A percentile compares a stretch with the other conserved stretches of the same genome.
These are phyloP conservation scores for Wallacemonas collosoma DNA, from an alignment of 208 protist species.

Conservation along the genomic window DNA sequence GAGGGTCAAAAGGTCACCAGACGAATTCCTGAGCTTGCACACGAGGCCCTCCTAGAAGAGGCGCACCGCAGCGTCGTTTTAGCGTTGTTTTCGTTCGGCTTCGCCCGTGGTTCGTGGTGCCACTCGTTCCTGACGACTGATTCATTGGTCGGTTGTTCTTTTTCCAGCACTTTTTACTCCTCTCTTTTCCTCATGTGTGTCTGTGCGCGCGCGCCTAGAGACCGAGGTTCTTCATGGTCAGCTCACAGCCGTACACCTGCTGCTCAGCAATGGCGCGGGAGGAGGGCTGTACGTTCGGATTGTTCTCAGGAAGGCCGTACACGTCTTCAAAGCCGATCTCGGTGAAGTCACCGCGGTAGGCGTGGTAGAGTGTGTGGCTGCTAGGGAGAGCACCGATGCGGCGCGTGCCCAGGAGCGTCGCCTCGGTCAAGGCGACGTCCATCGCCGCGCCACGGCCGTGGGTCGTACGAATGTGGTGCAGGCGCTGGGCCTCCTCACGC, in stretches of 20 bases:
- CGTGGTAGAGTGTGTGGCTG: slow-evolving; percentile 81
- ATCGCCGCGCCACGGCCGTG: slow-evolving; percentile 74
- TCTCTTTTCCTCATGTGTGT: neutral
- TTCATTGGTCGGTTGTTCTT: too few relatives aligned
- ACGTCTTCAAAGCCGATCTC: slow-evolving; percentile 67
- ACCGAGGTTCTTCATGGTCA: slow-evolving; percentile 84
- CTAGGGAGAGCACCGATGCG: slow-evolving; percentile 74
- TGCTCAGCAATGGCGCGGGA: slow-evolving; percentile 77
- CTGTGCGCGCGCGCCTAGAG: slow-evolving; percentile 18
- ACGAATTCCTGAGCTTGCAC: too few relatives aligned
- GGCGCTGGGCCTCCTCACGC: slow-evolving; percentile 77
- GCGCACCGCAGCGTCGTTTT: too few relatives aligned
- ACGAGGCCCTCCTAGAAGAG: too few relatives aligned
- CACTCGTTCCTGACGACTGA: too few relatives aligned
- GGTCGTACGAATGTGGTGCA: slow-evolving; percentile 84
- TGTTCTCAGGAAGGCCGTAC: slow-evolving; percentile 80
- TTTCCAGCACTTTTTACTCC: too few relatives aligned
- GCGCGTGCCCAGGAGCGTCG: slow-evolving; percentile 64
- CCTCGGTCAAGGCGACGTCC: slow-evolving; percentile 74
- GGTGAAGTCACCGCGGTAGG: slow-evolving; percentile 77
- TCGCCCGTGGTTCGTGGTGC: too few relatives aligned
- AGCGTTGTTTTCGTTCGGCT: too few relatives aligned
- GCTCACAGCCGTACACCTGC: slow-evolving; percentile 79
- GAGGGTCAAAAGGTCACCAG: neutral
- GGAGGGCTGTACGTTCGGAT: slow-evolving; percentile 86